phyloP scores from a whole-genome alignment of 176 grass and related monocot genomes.

The Secale cereale region DNA sequence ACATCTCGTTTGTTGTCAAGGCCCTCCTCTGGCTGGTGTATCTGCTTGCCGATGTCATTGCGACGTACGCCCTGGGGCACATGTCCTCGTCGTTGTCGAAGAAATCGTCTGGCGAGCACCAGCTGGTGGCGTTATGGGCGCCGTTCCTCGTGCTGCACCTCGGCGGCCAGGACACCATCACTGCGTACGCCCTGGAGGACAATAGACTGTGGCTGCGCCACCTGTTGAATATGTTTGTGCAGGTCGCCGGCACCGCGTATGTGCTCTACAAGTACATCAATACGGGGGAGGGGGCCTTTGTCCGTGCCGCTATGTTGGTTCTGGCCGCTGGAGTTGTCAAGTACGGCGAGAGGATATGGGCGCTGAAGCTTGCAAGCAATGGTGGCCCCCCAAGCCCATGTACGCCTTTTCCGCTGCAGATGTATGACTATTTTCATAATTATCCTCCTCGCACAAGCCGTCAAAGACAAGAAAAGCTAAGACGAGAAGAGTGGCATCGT shows the following conservation, averaged over 20 bases:
- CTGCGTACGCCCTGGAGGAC: not conserved
- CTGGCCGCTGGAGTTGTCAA: not conserved
- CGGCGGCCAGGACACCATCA: not conserved
- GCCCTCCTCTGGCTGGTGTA: not conserved
- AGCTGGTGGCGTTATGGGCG: not conserved
- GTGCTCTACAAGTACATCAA: not conserved
- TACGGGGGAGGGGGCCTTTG: not conserved
- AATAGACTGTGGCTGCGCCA: not conserved
- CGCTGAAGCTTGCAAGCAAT: not conserved
- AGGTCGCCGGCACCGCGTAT: not conserved
- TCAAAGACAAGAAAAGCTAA: too few species aligned
- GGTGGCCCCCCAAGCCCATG: too few species aligned
- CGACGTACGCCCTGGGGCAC: not conserved
- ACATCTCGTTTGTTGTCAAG: not conserved
- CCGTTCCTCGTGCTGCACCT: not conserved
- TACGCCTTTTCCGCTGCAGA: too few species aligned
- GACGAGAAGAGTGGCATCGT: too few species aligned
- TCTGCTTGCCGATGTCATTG: not conserved
- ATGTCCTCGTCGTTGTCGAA: not conserved
- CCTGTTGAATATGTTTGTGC: not conserved
- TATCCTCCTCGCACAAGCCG: too few species aligned
- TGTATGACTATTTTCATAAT: too few species aligned
- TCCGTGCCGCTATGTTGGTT: not conserved
- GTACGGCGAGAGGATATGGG: not conserved
- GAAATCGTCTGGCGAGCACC: not conserved